These are phyloP conservation scores for Platanthera guangdongensis DNA, from an alignment of 106 monocot genomes.

Conservation along the genomic window DNA sequence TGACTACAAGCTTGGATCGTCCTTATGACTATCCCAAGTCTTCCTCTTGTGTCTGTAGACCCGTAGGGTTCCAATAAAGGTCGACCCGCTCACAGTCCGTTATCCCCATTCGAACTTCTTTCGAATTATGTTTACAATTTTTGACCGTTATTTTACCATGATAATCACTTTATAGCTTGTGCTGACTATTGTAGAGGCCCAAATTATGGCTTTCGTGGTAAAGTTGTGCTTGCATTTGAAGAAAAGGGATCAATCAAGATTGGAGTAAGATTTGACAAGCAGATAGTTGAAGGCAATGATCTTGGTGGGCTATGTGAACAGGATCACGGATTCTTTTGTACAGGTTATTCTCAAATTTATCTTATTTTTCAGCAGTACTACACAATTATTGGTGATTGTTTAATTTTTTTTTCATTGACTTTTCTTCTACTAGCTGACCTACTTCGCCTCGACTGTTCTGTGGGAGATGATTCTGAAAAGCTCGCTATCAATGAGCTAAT, in stretches of 20 bases:
- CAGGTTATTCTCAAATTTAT: constrained; percentile 18
- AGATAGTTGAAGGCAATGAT: constrained; percentile 56
- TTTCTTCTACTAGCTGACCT: constrained; percentile 35
- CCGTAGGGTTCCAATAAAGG: no score
- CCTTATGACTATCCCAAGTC: no score
- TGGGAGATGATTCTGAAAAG: constrained; percentile 43
- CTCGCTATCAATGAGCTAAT: constrained; percentile 51
- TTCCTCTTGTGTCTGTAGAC: no score
- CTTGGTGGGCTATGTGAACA: constrained; percentile 66
- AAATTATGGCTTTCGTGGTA: constrained; percentile 49
- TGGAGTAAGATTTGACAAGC: constrained; percentile 66
- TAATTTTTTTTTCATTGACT: background rate
- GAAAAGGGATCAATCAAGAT: constrained; percentile 49
- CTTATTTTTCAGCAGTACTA: background rate
- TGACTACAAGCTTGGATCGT: no score
- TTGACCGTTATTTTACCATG: no score
- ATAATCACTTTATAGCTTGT: no score
- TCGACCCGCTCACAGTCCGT: no score
- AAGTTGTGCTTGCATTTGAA: constrained; percentile 58
- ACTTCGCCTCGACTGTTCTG: constrained; percentile 41
- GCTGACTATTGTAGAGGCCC: constrained; percentile 34
- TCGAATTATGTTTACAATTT: no score
- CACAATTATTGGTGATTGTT: background rate
- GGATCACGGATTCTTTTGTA: constrained; percentile 70
- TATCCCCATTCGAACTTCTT: no score